Conservation (phyloP, 768 basidiomycete species). For the Termitomyces sp. region DNA sequence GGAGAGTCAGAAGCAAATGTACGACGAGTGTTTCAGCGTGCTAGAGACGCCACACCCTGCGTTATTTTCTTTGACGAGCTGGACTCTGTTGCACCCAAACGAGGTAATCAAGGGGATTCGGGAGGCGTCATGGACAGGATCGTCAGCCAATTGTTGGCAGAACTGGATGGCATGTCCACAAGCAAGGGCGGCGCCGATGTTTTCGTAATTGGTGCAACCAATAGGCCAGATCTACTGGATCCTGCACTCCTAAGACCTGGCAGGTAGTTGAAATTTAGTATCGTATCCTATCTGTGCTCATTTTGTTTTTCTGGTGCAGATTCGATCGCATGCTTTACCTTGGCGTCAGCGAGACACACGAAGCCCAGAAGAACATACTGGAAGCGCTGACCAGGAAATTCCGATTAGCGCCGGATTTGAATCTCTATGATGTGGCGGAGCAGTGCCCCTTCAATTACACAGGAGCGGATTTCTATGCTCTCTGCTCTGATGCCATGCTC, state of each 20-base stretch:
- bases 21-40: constrained; percentile 83
- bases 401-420: constrained; percentile 61
- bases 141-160: constrained; percentile 90
- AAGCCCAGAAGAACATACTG: constrained; percentile 80
- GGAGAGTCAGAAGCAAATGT: constrained; percentile 99
- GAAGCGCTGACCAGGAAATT: constrained; percentile 92
- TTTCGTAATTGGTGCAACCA: constrained; percentile 95
- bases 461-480: constrained; percentile 96
- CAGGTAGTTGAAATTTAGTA: constrained; percentile 34
- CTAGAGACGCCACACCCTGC: constrained; percentile 88
- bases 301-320: constrained; percentile 33
- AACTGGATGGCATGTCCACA: constrained; percentile 84
- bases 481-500: constrained; percentile 95
- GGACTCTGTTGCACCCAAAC: constrained; percentile 90
- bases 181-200: constrained; percentile 62
- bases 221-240: constrained; percentile 88
- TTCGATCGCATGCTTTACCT: constrained; percentile 98
- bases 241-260: constrained; percentile 86
- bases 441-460: constrained; percentile 91
- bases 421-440: constrained; percentile 58
- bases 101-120: constrained; percentile 93
- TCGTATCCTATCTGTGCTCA: not conserved
- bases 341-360: constrained; percentile 83
- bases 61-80: constrained; percentile 97
- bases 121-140: constrained; percentile 98